phyloP scores from a whole-genome alignment of 805 yeast genomes.

The Millerozyma acaciae region DNA sequence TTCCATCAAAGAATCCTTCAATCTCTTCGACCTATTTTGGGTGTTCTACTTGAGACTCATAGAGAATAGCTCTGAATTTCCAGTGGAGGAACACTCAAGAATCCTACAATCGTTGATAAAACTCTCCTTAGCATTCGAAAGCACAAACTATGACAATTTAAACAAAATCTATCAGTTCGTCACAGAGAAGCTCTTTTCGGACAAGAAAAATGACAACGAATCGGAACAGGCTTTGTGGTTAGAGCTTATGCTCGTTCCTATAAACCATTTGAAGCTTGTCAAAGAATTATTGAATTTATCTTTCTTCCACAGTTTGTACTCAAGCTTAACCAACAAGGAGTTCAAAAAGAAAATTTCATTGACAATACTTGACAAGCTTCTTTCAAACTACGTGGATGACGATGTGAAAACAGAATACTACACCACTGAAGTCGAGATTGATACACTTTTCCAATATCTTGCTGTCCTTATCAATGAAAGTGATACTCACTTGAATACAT shows the following conservation, averaged over 20 bases:
- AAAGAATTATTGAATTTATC: slow-evolving; percentile 42
- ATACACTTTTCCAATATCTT: slow-evolving; percentile 57
- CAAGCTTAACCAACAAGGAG: slow-evolving; percentile 45
- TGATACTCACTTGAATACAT: slow-evolving; percentile 25
- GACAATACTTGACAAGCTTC: slow-evolving; percentile 56
- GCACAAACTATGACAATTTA: slow-evolving; percentile 55
- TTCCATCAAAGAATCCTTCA: slow-evolving; percentile 17
- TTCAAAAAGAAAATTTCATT: slow-evolving; percentile 58
- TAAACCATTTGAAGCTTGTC: slow-evolving; percentile 39
- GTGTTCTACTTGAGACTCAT: slow-evolving; percentile 54
- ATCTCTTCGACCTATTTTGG: slow-evolving; percentile 63
- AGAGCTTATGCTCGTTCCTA: slow-evolving; percentile 46
- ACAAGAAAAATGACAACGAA: slow-evolving; percentile 24
- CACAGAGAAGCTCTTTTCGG: slow-evolving; percentile 28
- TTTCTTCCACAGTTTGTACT: slow-evolving; percentile 48
- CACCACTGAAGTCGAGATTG: slow-evolving; percentile 44
- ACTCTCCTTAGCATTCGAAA: slow-evolving; percentile 64
- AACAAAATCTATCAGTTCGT: slow-evolving; percentile 61
- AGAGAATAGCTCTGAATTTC: slow-evolving; percentile 58
- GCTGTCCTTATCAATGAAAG: slow-evolving; percentile 47
- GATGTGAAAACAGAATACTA: slow-evolving; percentile 28
- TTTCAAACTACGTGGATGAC: slow-evolving; percentile 28
- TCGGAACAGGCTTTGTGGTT: slow-evolving; percentile 33
- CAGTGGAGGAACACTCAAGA: slow-evolving; percentile 60
- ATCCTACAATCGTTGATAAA: slow-evolving; percentile 64